These are phyloP conservation scores for sorghum (Sorghum bicolor) DNA, from an alignment of 176 grass and related monocot genomes.

Conservation along the genomic window DNA sequence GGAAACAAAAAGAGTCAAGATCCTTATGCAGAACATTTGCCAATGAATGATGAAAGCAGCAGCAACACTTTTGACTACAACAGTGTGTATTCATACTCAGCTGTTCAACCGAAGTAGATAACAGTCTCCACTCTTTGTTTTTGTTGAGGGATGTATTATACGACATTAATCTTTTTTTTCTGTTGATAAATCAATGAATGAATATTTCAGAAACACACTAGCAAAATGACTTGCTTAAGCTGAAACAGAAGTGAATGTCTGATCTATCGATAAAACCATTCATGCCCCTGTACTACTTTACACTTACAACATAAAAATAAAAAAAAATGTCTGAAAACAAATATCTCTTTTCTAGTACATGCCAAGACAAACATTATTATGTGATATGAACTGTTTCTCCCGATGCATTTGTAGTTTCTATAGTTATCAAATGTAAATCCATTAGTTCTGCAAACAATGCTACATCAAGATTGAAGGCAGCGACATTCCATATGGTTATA, in stretches of 20 bases:
- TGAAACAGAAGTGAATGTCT: background rate
- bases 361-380: background rate
- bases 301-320: background rate
- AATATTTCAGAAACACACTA: background rate
- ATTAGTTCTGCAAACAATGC: background rate
- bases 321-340: background rate
- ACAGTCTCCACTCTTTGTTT: background rate
- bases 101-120: constrained; percentile 51
- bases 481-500: background rate
- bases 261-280: constrained; percentile 6
- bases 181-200: constrained; percentile 27
- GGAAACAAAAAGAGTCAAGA: constrained; percentile 28
- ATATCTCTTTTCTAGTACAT: background rate
- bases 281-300: background rate
- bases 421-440: background rate
- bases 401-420: background rate
- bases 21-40: constrained; percentile 33
- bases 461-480: background rate
- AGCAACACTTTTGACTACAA: constrained; percentile 48
- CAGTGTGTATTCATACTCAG: constrained; percentile 47
- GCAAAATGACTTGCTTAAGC: constrained; percentile 26
- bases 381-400: constrained; percentile 1
- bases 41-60: constrained; percentile 43
- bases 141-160: constrained; percentile 20
- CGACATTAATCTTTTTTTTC: background rate